Conservation (phyloP, 176 grass and related monocot genomes). For the Oropetium thomaeum region DNA sequence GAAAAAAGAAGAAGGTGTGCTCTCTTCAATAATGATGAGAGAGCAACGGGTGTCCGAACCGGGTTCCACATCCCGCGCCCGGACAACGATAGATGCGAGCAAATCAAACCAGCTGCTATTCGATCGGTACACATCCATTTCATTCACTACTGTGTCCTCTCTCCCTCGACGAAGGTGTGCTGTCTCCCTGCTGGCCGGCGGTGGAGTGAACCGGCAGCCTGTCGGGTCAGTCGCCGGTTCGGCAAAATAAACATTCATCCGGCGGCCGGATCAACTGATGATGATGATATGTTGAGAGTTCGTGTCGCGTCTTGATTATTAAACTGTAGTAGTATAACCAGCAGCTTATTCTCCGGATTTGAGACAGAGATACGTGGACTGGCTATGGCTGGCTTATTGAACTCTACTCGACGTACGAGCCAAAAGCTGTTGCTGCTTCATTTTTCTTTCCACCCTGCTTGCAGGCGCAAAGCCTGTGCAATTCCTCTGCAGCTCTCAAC, state of each 20-base stretch:
- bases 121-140: neutral
- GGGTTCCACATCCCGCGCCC: neutral
- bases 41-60: neutral
- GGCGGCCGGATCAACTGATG: neutral
- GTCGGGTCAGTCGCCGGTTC: neutral
- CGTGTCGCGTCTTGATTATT: neutral
- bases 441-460: too few relatives aligned
- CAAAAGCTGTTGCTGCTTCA: neutral
- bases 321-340: neutral
- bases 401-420: neutral
- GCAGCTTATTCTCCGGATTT: neutral
- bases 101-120: neutral
- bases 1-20: too few relatives aligned
- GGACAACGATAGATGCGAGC: neutral
- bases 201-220: neutral
- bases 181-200: neutral
- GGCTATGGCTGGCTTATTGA: neutral
- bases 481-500: neutral
- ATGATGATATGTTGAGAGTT: constrained; percentile 19
- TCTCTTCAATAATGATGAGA: neutral
- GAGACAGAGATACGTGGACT: neutral
- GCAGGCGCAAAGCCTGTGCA: neutral
- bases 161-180: neutral
- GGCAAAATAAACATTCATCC: neutral
- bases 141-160: neutral